These are phyloP conservation scores for Metschnikowia chrysomelidarum DNA, from an alignment of 805 yeast species.

Conservation along the genomic window DNA sequence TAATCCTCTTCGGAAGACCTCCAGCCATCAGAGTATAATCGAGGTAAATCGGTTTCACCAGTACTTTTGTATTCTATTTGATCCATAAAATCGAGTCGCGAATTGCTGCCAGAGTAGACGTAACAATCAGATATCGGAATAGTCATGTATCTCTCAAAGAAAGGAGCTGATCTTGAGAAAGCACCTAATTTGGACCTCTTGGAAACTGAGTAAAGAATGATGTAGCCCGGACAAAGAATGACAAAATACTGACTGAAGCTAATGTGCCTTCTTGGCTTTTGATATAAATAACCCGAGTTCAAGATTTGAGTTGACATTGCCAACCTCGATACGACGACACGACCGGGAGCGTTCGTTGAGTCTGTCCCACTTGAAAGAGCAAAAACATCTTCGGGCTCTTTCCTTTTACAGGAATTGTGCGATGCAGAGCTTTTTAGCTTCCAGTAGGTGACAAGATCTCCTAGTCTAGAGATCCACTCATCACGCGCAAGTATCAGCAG, in stretches of 20 bases:
- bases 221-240: slow-evolving; percentile 66
- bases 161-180: slow-evolving; percentile 44
- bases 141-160: slow-evolving; percentile 52
- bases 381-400: too few relatives aligned
- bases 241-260: slow-evolving; percentile 61
- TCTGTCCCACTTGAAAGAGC: too few relatives aligned
- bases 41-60: slow-evolving; percentile 60
- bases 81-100: slow-evolving; percentile 53
- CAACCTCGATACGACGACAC: slow-evolving; percentile 52
- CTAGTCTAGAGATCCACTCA: slow-evolving; percentile 64
- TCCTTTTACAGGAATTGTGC: too few relatives aligned
- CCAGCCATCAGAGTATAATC: slow-evolving; percentile 83
- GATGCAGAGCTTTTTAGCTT: too few relatives aligned
- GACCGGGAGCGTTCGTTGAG: too few relatives aligned
- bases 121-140: slow-evolving; percentile 69
- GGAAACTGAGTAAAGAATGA: slow-evolving; percentile 55
- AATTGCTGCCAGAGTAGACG: slow-evolving; percentile 66
- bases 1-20: slow-evolving; percentile 72
- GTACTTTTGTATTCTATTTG: slow-evolving; percentile 47
- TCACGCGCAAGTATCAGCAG: slow-evolving; percentile 47
- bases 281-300: slow-evolving; percentile 64
- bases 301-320: slow-evolving; percentile 61
- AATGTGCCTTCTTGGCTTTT: slow-evolving; percentile 67
- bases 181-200: slow-evolving; percentile 47
- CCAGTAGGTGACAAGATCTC: slow-evolving; percentile 59